Evolutionary conservation across 2,329 filamentous ascomycete species (phyloP).

Genomic region (Nemania abortiva): DNA sequence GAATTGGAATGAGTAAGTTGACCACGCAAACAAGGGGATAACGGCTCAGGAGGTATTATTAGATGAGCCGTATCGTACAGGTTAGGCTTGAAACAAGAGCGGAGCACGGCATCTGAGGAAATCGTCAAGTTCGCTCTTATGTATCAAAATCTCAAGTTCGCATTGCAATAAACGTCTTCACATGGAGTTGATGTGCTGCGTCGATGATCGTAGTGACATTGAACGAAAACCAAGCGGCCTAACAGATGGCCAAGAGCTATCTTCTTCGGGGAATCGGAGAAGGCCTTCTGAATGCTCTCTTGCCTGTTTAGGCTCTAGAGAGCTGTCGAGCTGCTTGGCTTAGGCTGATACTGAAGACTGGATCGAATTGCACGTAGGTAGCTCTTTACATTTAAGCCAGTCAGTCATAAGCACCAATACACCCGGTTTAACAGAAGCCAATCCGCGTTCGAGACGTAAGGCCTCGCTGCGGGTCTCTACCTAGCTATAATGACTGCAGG

Average conservation of each 20-base stretch:
- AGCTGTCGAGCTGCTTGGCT: not conserved
- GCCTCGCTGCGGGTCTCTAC: no score
- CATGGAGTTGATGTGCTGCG: not conserved
- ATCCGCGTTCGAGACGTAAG: no score
- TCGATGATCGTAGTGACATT: not conserved
- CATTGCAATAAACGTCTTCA: no score
- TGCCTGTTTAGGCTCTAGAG: not conserved
- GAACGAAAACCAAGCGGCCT: not conserved
- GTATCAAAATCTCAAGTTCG: no score
- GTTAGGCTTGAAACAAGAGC: not conserved
- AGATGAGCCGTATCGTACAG: not conserved
- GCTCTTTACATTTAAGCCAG: no score
- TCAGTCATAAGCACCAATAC: no score
- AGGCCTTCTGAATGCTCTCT: not conserved
- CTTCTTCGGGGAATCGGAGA: not conserved
- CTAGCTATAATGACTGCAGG: no score
- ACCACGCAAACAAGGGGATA: not conserved
- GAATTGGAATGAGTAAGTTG: slow-evolving; percentile 62
- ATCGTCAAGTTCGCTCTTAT: not conserved
- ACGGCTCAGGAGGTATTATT: not conserved
- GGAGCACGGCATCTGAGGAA: not conserved
- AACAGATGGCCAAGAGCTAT: no score
- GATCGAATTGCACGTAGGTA: no score
- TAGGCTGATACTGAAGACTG: no score
- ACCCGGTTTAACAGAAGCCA: no score